Base-by-base conservation (phyloP, 2,329 filamentous ascomycete genomes). In the Ilyonectria destructans region DNA sequence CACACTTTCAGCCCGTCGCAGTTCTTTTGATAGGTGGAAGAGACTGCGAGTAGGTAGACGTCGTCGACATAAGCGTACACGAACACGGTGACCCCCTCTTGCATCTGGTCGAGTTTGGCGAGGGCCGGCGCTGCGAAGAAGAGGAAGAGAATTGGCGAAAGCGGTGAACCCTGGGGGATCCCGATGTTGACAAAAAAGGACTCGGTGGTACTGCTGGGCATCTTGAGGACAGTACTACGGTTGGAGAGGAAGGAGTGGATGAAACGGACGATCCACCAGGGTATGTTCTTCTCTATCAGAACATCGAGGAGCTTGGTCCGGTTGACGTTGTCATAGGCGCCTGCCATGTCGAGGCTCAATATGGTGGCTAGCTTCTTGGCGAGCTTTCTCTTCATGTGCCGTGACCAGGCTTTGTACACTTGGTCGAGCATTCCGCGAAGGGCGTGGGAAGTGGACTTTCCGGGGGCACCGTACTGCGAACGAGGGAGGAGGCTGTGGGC, bases 111-210 rank as follows among this genome's bases (percentile, higher is more conserved):
- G 19, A 48, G n/a, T 3, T 33, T 8, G 2, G 49, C 46, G 5
- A 67, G 54, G 1, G 67, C 31, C 1, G 62, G 62, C 1, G 63
- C 58, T 5, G 67, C 46, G 21, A 67, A 71, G 40, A 71, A 48
- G 1, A 67, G 45, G 52, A 69, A 71, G 4, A 69, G 52, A 1
- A 71, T 19, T 1, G 67, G 56, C 1, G 69, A 69, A 1, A 65
- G 23, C 2, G 48, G 63, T 1, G 49, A 58, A 2, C 67, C 69
- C 37, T 71, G 67, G 3, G 67, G 67, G 9, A 71, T 59, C 8
- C 69, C 67, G 10, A 58, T 63, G 51, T 69, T 65, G 29, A 64
- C 19, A 8, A 21, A 62, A 12, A 67, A 67, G 1, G 8, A 6
- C 0, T 45, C 6, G 6, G 67, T 60, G 1, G 40, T 55, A 10